Base-by-base conservation (phyloP, 768 basidiomycete species). In the Asterophora parasitica region DNA sequence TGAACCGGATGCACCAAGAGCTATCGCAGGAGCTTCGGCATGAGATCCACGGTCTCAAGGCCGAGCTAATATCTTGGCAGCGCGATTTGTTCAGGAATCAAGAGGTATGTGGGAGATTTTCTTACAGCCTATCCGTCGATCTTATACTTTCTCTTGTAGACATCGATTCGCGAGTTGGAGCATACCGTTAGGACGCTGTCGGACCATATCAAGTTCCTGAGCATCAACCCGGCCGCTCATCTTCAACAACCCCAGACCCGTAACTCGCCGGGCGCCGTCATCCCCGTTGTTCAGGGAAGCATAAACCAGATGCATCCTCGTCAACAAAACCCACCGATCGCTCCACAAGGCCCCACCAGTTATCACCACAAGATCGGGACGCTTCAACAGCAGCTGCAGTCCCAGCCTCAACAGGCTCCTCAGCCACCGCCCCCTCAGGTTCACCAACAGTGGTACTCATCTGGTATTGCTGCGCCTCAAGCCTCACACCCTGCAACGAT, bases 171-270 rank as follows among this genome's bases (percentile, higher is more conserved):
- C 51, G 88, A 92, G 34, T 75, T 92, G 48, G 90, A 92, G 64
- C 84, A 83, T 56, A 81, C 80, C 5, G 83, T 92, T 46, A 75
- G 88, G 44, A 58, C 78, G 17, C 70, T 92, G 46, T 76, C 85
- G 26, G 90, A 92, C 42, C 90, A 92, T 61, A 80, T 92, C 58
- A 91, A 89, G 62, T 88, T 82, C 68, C 65, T 89, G 51, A 81
- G 73, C 55, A 68, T 84, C 65, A 88, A 82, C 53, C 57, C 74
- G 11, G 59, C 46, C 39, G 55, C 62, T 35, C 67, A 45, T 27
- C 53, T 69, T 41, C 63, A 73, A 52, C 73, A 72, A 46, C 71
- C 73, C 39, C 68, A 63, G 37, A 55, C 61, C 27, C 71, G 68
- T 52, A 71, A 71, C 57, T 65, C 68, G 40, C 64, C 76, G 48